phyloP scores from a whole-genome alignment of 768 basidiomycete genomes.

The Leccinum disarticulatum region DNA sequence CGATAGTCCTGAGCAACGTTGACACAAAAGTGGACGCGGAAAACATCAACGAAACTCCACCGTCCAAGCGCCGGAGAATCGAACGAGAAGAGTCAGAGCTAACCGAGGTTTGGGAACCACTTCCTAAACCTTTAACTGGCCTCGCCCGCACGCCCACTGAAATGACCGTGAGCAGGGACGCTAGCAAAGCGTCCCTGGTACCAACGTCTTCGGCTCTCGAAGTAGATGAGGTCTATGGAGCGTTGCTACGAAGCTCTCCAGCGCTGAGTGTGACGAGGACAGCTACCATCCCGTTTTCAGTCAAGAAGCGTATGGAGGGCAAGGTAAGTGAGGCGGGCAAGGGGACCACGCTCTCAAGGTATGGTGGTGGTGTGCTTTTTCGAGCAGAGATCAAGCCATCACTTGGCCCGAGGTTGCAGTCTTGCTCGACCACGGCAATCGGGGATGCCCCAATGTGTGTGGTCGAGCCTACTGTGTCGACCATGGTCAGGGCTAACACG shows the following conservation, averaged over 20 bases:
- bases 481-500: not conserved
- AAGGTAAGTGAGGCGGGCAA: constrained; percentile 2
- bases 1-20: not conserved
- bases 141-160: constrained; percentile 1
- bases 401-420: not conserved
- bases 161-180: not conserved
- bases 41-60: constrained; percentile 1
- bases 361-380: not conserved
- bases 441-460: not conserved
- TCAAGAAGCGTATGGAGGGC: constrained; percentile 14
- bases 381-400: not conserved
- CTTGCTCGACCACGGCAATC: constrained; percentile 9
- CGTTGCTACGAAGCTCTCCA: not conserved
- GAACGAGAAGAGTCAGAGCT: constrained; percentile 5
- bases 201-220: not conserved
- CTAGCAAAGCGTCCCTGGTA: not conserved
- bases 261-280: not conserved
- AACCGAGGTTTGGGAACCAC: not conserved
- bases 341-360: not conserved
- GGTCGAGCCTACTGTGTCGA: not conserved
- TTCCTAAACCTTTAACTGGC: not conserved
- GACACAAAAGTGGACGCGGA: constrained; percentile 1
- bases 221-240: not conserved
- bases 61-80: constrained; percentile 17
- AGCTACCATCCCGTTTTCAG: constrained; percentile 21